These are phyloP conservation scores for Sinapis alba DNA, from an alignment of 441 rosid species.

Conservation along the genomic window DNA sequence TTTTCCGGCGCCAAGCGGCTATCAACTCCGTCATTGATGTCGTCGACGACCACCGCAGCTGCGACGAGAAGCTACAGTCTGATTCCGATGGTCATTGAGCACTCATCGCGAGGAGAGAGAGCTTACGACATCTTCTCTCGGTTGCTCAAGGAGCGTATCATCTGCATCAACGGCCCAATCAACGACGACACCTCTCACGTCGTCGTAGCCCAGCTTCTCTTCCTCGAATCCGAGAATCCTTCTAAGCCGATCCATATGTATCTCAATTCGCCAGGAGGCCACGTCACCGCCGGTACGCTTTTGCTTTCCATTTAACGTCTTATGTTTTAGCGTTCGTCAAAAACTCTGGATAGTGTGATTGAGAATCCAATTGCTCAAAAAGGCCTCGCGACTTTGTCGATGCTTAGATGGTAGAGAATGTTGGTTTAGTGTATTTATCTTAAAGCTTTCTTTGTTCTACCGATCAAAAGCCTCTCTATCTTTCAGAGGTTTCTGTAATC, in stretches of 20 bases:
- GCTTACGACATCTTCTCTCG: conserved; percentile 98
- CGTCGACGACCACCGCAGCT: conserved; percentile 19
- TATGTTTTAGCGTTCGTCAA: background rate
- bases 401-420: background rate
- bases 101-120: conserved; percentile 95
- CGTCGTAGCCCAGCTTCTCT: conserved; percentile 97
- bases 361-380: background rate
- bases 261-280: conserved; percentile 97
- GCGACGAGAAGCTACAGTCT: conserved; percentile 55
- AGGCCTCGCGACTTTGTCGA: background rate
- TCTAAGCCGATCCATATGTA: conserved; percentile 97
- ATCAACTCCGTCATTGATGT: conserved; percentile 12
- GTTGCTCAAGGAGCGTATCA: conserved; percentile 88
- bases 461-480: background rate
- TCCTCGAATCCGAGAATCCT: conserved; percentile 96
- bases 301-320: background rate
- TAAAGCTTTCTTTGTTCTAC: background rate
- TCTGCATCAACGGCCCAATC: conserved; percentile 92
- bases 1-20: conserved; percentile 35
- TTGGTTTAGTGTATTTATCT: background rate
- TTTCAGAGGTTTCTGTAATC: background rate
- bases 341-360: background rate
- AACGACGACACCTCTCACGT: conserved; percentile 91
- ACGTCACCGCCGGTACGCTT: conserved; percentile 83
- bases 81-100: conserved; percentile 97